Evolutionary conservation across 495 filamentous ascomycete species (phyloP).

Genomic region (Podospora bellae-mahoneyi): DNA sequence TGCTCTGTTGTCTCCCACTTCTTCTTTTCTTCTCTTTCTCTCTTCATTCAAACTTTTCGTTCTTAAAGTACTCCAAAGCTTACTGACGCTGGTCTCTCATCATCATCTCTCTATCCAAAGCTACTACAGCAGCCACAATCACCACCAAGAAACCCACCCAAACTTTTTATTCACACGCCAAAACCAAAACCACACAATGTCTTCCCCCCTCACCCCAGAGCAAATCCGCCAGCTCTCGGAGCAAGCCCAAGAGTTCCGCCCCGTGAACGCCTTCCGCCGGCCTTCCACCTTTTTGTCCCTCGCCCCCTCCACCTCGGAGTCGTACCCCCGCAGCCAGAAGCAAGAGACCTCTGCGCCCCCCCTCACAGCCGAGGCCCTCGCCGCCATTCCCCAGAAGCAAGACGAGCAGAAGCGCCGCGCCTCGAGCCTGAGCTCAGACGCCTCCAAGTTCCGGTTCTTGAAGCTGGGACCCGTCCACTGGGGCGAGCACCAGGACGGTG

Average conservation of each 20-base stretch:
- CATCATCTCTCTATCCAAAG: background rate
- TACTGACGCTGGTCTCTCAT: background rate
- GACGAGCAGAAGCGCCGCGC: slow-evolving; percentile 28
- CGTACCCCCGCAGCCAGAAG: slow-evolving; percentile 36
- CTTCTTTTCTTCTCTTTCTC: background rate
- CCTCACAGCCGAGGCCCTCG: slow-evolving; percentile 28
- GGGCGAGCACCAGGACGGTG: slow-evolving; percentile 44
- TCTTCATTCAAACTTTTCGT: slow-evolving; percentile 7
- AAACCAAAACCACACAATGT: slow-evolving; percentile 13
- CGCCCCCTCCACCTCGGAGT: slow-evolving; percentile 43
- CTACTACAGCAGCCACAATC: background rate
- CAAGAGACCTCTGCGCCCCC: slow-evolving; percentile 14
- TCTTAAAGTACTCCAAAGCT: background rate
- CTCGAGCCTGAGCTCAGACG: slow-evolving; percentile 37
- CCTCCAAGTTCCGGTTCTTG: slow-evolving; percentile 43
- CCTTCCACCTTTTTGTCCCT: slow-evolving; percentile 44
- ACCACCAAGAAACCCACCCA: background rate
- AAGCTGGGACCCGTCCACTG: slow-evolving; percentile 51
- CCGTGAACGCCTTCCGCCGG: slow-evolving; percentile 26
- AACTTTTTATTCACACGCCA: background rate
- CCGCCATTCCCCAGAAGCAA: slow-evolving; percentile 23
- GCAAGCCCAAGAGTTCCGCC: slow-evolving; percentile 22
- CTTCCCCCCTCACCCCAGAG: slow-evolving; percentile 15
- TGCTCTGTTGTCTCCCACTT: background rate
- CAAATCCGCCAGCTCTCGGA: slow-evolving; percentile 27